Conservation (phyloP, 2,329 filamentous ascomycete species). For the Arthrinium puccinioides region DNA sequence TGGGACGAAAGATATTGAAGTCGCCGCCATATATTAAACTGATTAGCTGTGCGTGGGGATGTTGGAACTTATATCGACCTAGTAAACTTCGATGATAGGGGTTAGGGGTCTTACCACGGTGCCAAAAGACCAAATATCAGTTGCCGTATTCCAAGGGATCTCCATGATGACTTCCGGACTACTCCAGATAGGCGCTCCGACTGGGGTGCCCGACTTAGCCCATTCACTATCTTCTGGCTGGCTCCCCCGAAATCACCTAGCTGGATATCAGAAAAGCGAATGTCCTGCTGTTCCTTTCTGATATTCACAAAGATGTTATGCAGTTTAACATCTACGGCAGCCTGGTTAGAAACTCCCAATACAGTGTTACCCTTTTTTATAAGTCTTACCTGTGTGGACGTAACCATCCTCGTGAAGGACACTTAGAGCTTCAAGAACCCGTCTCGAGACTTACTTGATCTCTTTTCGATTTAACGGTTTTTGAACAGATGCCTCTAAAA, state of each 20-base stretch:
- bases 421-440: neutral
- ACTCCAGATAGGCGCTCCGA: neutral
- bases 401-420: neutral
- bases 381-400: neutral
- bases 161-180: neutral
- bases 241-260: neutral
- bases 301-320: neutral
- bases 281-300: neutral
- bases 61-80: neutral
- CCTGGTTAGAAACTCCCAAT: neutral
- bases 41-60: neutral
- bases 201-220: neutral
- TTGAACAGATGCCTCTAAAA: neutral
- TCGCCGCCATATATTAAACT: neutral
- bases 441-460: neutral
- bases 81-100: too few species aligned
- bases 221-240: neutral
- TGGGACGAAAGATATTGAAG: neutral
- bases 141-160: neutral
- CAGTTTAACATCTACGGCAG: neutral
- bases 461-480: neutral
- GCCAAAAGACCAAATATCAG: neutral
- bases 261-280: neutral
- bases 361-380: too few species aligned
- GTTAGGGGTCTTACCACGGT: too few species aligned